Evolutionary conservation across 1,284 basidiomycete species (phyloP), one percentile per base, ranked within the genome.

Genomic region (Albatrellus sp.): DNA sequence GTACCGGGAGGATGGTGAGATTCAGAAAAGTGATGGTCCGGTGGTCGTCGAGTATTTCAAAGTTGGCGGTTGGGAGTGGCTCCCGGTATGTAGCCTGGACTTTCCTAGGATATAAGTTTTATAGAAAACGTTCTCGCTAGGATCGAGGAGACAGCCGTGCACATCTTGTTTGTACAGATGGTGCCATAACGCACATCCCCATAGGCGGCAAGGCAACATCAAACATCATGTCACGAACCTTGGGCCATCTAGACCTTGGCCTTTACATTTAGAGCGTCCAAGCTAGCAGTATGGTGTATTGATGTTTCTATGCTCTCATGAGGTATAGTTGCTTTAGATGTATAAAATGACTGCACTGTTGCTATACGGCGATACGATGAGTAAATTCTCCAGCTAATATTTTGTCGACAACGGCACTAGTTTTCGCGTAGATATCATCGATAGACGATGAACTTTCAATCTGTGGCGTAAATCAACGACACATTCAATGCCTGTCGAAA

Each of bases 31-130:
- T 1, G 60, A 67, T 12, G 80, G 79, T 1, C 61, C 66, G 20
- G 55, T 64, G 0, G 75, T 90, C 0, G 79, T 90, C 0, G 93
- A 97, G 60, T 88, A 90, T 52, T 72, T 83, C 46, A 72, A 92
- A 17, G 87, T 81, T 50, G 71, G 71, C 5, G 81, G 80, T 4
- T 94, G 90, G 78, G 75, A 80, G 49, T 97, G 92, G 92, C 66
- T 66, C 37, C 89, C 90, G 17, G 85, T 84, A 55, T 54, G 81
- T 70, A 14, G 16, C 11, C 13, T 20, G 9, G 24, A 13, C n/a
- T 7, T 20, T n/a, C 16, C n/a, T 16, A 30, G n/a, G 34, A 47
- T 43, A 14, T 42, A 36, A 33, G 33, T 36, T 39, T 43, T 12
- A 48, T 31, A 37, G 43, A 44, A 40, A 33, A 50, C 50, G 9